phyloP scores from a whole-genome alignment of 2,329 filamentous ascomycete genomes.

The Apiospora saccharicola region DNA sequence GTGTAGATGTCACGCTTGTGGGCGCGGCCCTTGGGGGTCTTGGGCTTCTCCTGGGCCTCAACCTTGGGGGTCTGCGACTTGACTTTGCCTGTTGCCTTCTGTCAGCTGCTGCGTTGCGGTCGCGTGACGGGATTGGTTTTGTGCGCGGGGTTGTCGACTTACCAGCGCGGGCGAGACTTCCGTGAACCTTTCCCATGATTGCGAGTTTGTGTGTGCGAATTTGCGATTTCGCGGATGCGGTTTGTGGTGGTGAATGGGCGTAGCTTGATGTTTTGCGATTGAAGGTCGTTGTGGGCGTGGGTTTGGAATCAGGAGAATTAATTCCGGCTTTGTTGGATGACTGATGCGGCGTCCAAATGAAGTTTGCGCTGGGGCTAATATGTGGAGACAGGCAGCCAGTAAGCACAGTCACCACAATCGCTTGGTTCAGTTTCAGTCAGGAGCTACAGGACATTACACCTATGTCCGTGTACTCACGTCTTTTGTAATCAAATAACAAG shows the following conservation, averaged over 20 bases:
- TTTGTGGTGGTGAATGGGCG: background rate
- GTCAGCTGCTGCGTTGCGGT: constrained; percentile 14
- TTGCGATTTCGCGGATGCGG: background rate
- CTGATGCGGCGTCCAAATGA: constrained; percentile 1
- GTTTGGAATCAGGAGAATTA: background rate
- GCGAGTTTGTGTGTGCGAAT: background rate
- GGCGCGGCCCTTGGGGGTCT: constrained; percentile 26
- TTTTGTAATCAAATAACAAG: background rate
- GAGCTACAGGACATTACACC: too few species aligned
- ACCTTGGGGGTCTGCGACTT: constrained; percentile 26
- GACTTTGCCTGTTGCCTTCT: constrained; percentile 18
- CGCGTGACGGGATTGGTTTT: background rate
- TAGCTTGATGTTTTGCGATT: constrained; percentile 3
- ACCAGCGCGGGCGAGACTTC: constrained; percentile 24
- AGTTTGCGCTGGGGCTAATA: background rate
- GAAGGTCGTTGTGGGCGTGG: background rate
- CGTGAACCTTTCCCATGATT: constrained; percentile 25
- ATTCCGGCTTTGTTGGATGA: constrained; percentile 12
- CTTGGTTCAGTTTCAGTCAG: background rate
- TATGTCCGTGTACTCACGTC: background rate
- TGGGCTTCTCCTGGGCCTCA: constrained; percentile 25
- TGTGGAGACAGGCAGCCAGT: background rate
- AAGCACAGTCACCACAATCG: background rate
- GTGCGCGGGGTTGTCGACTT: constrained; percentile 10
- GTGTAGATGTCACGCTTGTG: constrained; percentile 25